Evolutionary conservation across 2,329 filamentous ascomycete species (phyloP).

Genomic region (Beauveria sp.): DNA sequence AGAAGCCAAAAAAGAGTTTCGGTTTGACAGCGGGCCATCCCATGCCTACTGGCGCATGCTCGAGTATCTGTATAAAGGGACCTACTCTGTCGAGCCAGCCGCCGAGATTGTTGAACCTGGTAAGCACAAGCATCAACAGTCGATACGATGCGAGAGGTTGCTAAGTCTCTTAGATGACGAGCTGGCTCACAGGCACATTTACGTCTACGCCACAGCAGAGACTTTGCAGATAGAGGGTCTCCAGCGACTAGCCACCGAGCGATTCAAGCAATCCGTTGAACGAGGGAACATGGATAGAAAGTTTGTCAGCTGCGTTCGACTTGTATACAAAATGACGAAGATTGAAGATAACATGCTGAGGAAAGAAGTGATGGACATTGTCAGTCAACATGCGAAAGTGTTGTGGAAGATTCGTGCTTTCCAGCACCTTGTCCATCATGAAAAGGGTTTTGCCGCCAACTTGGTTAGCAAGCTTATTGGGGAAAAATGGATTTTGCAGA

Average conservation of each 20-base stretch:
- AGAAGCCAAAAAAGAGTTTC: not conserved
- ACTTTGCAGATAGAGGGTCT: not conserved
- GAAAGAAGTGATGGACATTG: not conserved
- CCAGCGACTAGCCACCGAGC: not conserved
- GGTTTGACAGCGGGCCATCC: not conserved
- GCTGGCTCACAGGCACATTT: not conserved
- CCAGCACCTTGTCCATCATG: not conserved
- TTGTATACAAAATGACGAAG: not conserved
- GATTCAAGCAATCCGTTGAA: not conserved
- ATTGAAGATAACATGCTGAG: not conserved
- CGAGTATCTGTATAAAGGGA: constrained; percentile 1
- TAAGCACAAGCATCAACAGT: not conserved
- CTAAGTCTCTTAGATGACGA: not conserved
- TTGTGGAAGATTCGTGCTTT: not conserved
- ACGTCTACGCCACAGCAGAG: not conserved
- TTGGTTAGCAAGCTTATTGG: not conserved
- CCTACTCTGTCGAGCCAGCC: not conserved
- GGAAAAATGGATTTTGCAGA: not conserved
- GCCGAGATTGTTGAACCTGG: not conserved
- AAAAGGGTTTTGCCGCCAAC: not conserved
- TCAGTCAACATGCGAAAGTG: not conserved
- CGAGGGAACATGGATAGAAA: not conserved
- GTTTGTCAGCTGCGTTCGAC: not conserved
- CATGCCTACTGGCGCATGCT: constrained; percentile 8
- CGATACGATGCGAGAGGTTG: too few relatives aligned